Evolutionary conservation across 2,329 filamentous ascomycete species (phyloP).

Genomic region (Ilyonectria robusta): DNA sequence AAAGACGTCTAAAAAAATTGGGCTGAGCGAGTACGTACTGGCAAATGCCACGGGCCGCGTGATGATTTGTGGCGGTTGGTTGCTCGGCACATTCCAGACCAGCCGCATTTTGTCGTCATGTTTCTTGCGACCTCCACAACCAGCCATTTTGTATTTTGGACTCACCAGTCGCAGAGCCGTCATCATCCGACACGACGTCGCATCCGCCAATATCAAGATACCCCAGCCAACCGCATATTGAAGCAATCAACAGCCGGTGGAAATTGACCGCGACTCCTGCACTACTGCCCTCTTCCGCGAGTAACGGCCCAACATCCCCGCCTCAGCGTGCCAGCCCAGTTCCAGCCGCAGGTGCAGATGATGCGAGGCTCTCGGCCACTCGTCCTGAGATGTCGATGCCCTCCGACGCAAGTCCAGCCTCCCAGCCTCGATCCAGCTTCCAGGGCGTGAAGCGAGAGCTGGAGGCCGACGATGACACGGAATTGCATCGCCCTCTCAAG

Average conservation of each 20-base stretch:
- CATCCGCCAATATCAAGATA: no score
- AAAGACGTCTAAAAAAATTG: background rate
- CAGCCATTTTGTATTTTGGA: no score
- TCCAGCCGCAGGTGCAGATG: no score
- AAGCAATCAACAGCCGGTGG: background rate
- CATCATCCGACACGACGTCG: no score
- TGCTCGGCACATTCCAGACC: background rate
- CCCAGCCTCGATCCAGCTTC: background rate
- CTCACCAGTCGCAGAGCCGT: no score
- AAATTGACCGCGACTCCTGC: background rate
- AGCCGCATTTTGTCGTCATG: background rate
- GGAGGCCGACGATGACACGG: background rate
- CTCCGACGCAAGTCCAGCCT: background rate
- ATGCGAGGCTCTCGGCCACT: background rate
- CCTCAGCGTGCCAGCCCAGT: background rate
- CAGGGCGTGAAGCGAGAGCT: slow-evolving; percentile 15
- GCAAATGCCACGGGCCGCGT: background rate
- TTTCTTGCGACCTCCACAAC: background rate
- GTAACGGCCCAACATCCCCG: background rate
- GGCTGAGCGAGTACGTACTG: background rate
- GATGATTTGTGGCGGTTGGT: background rate
- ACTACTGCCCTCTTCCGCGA: background rate
- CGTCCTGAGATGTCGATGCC: background rate
- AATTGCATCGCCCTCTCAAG: background rate
- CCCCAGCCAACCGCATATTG: background rate